phyloP scores from a whole-genome alignment of 1,284 basidiomycete genomes.

The Taiwanofungus camphoratus region DNA sequence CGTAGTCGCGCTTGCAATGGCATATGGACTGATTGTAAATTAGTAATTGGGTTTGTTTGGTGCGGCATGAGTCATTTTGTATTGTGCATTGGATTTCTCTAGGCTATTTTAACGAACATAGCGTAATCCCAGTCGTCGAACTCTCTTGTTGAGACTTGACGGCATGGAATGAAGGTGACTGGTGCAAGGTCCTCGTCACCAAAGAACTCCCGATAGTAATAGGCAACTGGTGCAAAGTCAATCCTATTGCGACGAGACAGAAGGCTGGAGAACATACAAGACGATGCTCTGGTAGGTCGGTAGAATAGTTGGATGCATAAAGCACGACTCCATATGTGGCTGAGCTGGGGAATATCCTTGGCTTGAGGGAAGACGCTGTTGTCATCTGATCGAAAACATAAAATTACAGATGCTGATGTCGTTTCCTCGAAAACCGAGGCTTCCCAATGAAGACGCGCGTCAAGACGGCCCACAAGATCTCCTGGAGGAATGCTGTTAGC shows the following conservation, averaged over 20 bases:
- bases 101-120: slow-evolving; percentile 37
- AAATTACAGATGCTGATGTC: slow-evolving; percentile 33
- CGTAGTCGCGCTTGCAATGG: slow-evolving; percentile 25
- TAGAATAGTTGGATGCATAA: slow-evolving; percentile 46
- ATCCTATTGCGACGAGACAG: not conserved
- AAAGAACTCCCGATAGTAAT: slow-evolving; percentile 13
- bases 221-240: slow-evolving; percentile 6
- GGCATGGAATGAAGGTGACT: slow-evolving; percentile 53
- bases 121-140: slow-evolving; percentile 55
- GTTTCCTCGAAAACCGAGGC: slow-evolving; percentile 36
- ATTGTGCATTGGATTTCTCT: slow-evolving; percentile 13
- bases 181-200: slow-evolving; percentile 27
- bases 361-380: slow-evolving; percentile 19
- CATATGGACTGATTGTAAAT: not conserved
- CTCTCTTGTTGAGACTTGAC: slow-evolving; percentile 37
- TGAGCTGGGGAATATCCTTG: slow-evolving; percentile 10
- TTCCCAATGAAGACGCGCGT: slow-evolving; percentile 37
- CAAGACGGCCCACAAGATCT: slow-evolving; percentile 11
- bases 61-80: slow-evolving; percentile 3
- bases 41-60: not conserved
- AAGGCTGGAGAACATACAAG: slow-evolving; percentile 18
- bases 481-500: slow-evolving; percentile 5
- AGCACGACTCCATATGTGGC: slow-evolving; percentile 14
- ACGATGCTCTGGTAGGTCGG: slow-evolving; percentile 18
- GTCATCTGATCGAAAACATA: slow-evolving; percentile 37